Conservation (phyloP, 345 rosid species). For the Linum usitatissimum region DNA sequence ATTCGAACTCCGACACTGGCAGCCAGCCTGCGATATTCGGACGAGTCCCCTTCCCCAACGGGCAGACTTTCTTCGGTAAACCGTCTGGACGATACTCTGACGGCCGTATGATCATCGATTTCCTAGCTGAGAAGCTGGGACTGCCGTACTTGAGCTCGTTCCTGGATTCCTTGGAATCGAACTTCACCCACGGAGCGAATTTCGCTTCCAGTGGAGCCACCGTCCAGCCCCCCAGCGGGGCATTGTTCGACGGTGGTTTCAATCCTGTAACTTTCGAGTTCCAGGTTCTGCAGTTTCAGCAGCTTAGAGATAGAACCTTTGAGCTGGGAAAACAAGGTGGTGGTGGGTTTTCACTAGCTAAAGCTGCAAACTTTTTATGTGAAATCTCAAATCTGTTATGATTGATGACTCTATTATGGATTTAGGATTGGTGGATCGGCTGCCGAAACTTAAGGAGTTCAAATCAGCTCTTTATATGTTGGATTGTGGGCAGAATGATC, state of each 20-base stretch:
- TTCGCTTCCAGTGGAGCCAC: slow-evolving; percentile 23
- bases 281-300: slow-evolving; percentile 19
- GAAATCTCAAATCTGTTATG: not conserved
- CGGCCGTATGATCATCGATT: slow-evolving; percentile 24
- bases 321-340: slow-evolving; percentile 12
- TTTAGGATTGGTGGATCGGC: slow-evolving; percentile 1
- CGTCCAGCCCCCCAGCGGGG: slow-evolving; percentile 6
- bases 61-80: slow-evolving; percentile 23
- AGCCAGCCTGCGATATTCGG: slow-evolving; percentile 25
- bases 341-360: slow-evolving; percentile 1
- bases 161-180: slow-evolving; percentile 16
- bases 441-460: slow-evolving; percentile 23
- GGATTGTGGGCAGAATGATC: slow-evolving; percentile 26
- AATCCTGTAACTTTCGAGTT: slow-evolving; percentile 15
- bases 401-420: not conserved
- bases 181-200: slow-evolving; percentile 23
- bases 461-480: slow-evolving; percentile 21
- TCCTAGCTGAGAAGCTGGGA: slow-evolving; percentile 20
- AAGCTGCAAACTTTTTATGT: not conserved
- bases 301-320: slow-evolving; percentile 14
- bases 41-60: slow-evolving; percentile 13
- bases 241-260: slow-evolving; percentile 6
- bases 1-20: slow-evolving; percentile 35
- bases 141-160: slow-evolving; percentile 20
- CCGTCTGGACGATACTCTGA: slow-evolving; percentile 21